Evolutionary conservation across 768 basidiomycete species (phyloP).

Genomic region (Dioszegia crocea): DNA sequence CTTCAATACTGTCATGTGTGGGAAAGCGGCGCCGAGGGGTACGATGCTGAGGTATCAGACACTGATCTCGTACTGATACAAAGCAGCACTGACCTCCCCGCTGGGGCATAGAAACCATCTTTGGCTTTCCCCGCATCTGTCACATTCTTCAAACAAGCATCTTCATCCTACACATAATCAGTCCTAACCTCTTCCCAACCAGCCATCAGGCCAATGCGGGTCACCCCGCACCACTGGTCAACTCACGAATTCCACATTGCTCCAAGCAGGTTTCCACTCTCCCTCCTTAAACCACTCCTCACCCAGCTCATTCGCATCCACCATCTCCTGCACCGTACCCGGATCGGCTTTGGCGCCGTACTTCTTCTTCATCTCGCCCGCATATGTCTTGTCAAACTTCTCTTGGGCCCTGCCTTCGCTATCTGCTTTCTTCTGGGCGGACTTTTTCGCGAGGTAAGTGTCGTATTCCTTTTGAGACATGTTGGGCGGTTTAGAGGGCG

Average conservation of each 20-base stretch:
- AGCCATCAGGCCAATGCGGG: no score
- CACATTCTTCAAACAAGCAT: constrained; percentile 43
- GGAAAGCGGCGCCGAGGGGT: constrained; percentile 45
- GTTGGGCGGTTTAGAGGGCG: constrained; percentile 8
- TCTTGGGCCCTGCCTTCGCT: constrained; percentile 21
- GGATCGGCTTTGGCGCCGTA: constrained; percentile 27
- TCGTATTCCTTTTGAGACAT: constrained; percentile 9
- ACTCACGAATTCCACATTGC: constrained; percentile 42
- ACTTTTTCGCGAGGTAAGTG: constrained; percentile 6
- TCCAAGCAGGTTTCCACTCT: constrained; percentile 43
- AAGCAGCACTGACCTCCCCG: constrained; percentile 32
- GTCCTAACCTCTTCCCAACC: no score
- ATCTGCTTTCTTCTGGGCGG: constrained; percentile 15
- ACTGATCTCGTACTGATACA: neutral
- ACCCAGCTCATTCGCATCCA: constrained; percentile 23
- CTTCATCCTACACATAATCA: constrained; percentile 25
- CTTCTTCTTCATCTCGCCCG: constrained; percentile 13
- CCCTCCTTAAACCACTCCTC: constrained; percentile 34
- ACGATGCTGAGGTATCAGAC: constrained; percentile 22
- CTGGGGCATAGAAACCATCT: constrained; percentile 42
- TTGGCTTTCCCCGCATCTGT: constrained; percentile 24
- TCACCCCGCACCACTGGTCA: no score
- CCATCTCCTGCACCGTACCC: constrained; percentile 22
- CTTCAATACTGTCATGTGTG: constrained; percentile 44
- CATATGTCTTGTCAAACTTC: constrained; percentile 14